phyloP scores from a whole-genome alignment of 1,139 yeast species.

The Geotrichum aggregatum region DNA sequence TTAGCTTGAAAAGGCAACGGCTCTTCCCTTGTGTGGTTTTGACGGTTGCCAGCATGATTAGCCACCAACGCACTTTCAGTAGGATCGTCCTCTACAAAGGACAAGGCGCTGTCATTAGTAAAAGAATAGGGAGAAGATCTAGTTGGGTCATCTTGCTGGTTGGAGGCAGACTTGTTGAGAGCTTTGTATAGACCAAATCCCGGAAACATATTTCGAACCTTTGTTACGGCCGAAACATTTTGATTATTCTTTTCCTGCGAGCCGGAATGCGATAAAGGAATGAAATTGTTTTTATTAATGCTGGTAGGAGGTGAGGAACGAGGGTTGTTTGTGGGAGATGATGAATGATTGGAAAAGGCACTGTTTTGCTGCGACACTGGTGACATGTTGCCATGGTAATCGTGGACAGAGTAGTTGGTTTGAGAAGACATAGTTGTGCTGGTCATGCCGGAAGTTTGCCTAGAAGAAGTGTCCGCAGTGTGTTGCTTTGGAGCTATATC shows the following conservation, averaged over 20 bases:
- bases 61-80: background rate
- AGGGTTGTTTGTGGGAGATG: slow-evolving; percentile 4
- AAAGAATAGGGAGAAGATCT: slow-evolving; percentile 7
- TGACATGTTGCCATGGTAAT: slow-evolving; percentile 6
- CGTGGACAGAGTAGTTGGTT: slow-evolving; percentile 11
- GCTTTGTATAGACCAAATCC: slow-evolving; percentile 20
- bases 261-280: slow-evolving; percentile 11
- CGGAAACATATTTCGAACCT: slow-evolving; percentile 21
- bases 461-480: background rate
- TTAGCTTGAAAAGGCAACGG: slow-evolving; percentile 5
- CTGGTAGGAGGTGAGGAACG: background rate
- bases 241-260: slow-evolving; percentile 1
- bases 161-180: slow-evolving; percentile 7
- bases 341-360: background rate
- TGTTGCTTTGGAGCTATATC: slow-evolving; percentile 12
- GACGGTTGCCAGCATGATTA: background rate
- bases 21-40: background rate
- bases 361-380: slow-evolving; percentile 12
- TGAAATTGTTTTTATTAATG: slow-evolving; percentile 2
- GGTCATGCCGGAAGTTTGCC: slow-evolving; percentile 12
- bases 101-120: slow-evolving; percentile 15
- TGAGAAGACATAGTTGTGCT: slow-evolving; percentile 13
- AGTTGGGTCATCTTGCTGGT: background rate
- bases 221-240: slow-evolving; percentile 13
- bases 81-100: slow-evolving; percentile 14